Percentiles rank a stretch among this genome's conserved stretches.
These are phyloP conservation scores for Ceratobasidium sp. DNA, from an alignment of 1,284 basidiomycete species.

Conservation along the genomic window DNA sequence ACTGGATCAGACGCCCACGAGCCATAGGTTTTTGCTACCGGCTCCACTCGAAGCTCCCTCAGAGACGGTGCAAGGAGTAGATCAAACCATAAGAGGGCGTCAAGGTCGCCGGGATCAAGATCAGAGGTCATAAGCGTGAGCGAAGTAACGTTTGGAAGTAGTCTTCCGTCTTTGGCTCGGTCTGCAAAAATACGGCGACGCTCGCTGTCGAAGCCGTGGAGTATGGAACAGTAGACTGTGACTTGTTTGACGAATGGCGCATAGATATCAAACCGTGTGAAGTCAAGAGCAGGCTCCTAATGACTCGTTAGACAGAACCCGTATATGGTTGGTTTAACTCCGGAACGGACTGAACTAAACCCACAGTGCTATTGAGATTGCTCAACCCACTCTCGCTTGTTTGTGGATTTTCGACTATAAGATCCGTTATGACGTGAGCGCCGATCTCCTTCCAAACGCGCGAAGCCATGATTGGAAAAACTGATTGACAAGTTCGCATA, in stretches of 20 bases:
- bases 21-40: not conserved
- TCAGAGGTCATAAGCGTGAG: slow-evolving; percentile 10
- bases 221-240: slow-evolving; percentile 17
- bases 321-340: not conserved
- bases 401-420: not conserved
- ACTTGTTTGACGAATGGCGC: slow-evolving; percentile 29
- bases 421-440: not conserved
- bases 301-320: not conserved
- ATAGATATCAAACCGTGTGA: slow-evolving; percentile 30
- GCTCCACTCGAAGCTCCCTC: not conserved
- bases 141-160: slow-evolving; percentile 21
- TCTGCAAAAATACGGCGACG: not conserved
- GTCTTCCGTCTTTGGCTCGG: not conserved
- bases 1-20: slow-evolving; percentile 14
- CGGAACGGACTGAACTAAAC: too few species aligned
- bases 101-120: slow-evolving; percentile 1
- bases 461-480: not conserved
- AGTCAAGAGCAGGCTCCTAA: not conserved
- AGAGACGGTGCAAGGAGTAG: slow-evolving; percentile 17
- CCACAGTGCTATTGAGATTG: too few species aligned
- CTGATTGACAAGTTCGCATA: not conserved
- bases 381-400: not conserved
- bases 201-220: slow-evolving; percentile 3
- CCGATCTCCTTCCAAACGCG: slow-evolving; percentile 5
- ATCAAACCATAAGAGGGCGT: slow-evolving; percentile 19